A percentile compares a stretch with the other conserved stretches of the same genome.
Conservation (phyloP, 1,139 yeast genomes). For the Suhomyces anneliseae region DNA sequence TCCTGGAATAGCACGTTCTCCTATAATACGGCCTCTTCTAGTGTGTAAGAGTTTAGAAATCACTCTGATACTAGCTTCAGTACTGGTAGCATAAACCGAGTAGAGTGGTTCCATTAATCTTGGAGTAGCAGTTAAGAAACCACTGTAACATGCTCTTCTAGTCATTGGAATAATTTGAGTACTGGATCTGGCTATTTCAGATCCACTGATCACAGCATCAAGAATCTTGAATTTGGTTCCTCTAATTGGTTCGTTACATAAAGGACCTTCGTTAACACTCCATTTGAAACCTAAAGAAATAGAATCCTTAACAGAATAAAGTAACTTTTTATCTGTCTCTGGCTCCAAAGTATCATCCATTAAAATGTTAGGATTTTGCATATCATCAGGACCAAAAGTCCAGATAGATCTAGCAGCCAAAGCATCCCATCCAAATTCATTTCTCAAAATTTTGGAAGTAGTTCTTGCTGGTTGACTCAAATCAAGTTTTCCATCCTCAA, state of each 20-base stretch:
- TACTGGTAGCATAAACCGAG: slow-evolving; percentile 58
- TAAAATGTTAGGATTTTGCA: slow-evolving; percentile 56
- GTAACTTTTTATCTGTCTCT: slow-evolving; percentile 60
- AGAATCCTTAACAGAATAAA: slow-evolving; percentile 50
- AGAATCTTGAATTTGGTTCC: slow-evolving; percentile 71
- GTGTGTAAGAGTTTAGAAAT: slow-evolving; percentile 53
- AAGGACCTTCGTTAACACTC: slow-evolving; percentile 85
- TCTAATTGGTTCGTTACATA: slow-evolving; percentile 80
- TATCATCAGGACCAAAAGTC: slow-evolving; percentile 69
- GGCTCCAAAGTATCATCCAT: slow-evolving; percentile 76
- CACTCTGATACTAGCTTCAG: slow-evolving; percentile 42
- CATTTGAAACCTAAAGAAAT: slow-evolving; percentile 79
- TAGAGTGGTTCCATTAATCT: slow-evolving; percentile 81
- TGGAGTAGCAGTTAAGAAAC: slow-evolving; percentile 78
- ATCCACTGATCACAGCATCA: slow-evolving; percentile 55
- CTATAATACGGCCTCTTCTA: slow-evolving; percentile 61
- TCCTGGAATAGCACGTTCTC: slow-evolving; percentile 64
- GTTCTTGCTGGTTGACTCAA: slow-evolving; percentile 37
- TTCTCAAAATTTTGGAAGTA: slow-evolving; percentile 56
- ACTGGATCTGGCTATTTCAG: slow-evolving; percentile 50
- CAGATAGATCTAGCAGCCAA: slow-evolving; percentile 81
- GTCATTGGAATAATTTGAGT: slow-evolving; percentile 84
- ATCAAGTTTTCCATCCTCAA: slow-evolving; percentile 52
- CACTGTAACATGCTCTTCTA: slow-evolving; percentile 82
- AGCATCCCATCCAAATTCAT: slow-evolving; percentile 75